Evolutionary conservation across 768 basidiomycete species (phyloP).

Genomic region (Cantharellus cinnabarinus): DNA sequence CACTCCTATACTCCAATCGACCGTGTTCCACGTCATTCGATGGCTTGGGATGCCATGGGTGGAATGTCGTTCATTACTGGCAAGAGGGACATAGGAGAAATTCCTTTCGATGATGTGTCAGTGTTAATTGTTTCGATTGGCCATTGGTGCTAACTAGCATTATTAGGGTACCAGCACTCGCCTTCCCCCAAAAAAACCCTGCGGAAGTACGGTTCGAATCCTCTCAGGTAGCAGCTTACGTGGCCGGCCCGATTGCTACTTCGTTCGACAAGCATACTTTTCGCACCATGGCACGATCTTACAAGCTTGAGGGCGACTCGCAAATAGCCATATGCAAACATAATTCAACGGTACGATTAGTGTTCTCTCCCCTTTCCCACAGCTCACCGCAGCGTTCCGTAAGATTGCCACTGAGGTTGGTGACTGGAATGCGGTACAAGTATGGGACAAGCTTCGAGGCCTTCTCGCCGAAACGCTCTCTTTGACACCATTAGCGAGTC

Average conservation of each 20-base stretch:
- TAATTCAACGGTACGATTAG: constrained; percentile 34
- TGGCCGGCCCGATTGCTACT: not conserved
- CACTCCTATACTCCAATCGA: constrained; percentile 44
- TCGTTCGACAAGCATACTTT: constrained; percentile 31
- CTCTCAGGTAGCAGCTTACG: not conserved
- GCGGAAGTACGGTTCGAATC: not conserved
- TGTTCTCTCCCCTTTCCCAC: constrained; percentile 1
- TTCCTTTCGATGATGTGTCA: constrained; percentile 68
- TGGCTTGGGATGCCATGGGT: constrained; percentile 46
- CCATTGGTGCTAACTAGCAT: not conserved
- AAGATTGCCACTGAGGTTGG: constrained; percentile 43
- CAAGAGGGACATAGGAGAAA: constrained; percentile 30
- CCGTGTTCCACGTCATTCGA: constrained; percentile 37
- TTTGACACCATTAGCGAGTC: not conserved
- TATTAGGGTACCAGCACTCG: not conserved
- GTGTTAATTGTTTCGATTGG: constrained; percentile 11
- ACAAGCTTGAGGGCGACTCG: constrained; percentile 28
- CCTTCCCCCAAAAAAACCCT: not conserved
- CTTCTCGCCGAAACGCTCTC: not conserved
- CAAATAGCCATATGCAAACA: constrained; percentile 24
- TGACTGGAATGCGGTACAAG: constrained; percentile 34
- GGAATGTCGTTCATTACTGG: constrained; percentile 48
- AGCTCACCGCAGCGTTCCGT: not conserved
- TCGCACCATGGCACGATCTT: constrained; percentile 39
- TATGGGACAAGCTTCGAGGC: constrained; percentile 36